These are phyloP conservation scores for Saccharum hybrid DNA, from an alignment of 202 grass and related monocot genomes.

Conservation along the genomic window DNA sequence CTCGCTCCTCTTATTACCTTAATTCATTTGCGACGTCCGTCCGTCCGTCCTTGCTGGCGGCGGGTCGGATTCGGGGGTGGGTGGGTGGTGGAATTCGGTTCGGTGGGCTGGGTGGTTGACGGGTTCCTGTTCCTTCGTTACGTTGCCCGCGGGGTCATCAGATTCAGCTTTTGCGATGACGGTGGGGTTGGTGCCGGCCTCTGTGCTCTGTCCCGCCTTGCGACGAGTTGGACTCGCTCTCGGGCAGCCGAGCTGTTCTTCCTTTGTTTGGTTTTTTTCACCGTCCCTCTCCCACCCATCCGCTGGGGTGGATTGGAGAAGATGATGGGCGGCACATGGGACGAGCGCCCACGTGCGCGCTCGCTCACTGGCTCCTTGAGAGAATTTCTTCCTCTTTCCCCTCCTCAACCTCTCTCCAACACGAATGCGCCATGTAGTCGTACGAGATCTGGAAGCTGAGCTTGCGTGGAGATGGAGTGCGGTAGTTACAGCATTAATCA, in stretches of 20 bases:
- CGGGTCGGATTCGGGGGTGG: background rate
- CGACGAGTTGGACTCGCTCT: slow-evolving; percentile 12
- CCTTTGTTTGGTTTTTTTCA: background rate
- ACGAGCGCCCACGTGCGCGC: slow-evolving; percentile 24
- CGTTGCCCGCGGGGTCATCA: background rate
- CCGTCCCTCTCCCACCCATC: background rate
- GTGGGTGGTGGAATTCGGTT: background rate
- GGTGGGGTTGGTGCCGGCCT: slow-evolving; percentile 31
- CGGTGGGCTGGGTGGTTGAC: background rate
- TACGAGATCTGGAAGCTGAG: no score
- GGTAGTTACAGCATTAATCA: background rate
- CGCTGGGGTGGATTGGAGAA: background rate
- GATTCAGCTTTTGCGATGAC: slow-evolving; percentile 29
- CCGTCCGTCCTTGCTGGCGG: no score
- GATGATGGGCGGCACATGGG: slow-evolving; percentile 34
- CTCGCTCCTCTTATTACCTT: background rate
- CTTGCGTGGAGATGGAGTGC: background rate
- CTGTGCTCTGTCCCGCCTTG: background rate
- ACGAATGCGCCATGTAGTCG: background rate
- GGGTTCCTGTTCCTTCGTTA: background rate
- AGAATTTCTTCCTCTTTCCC: background rate
- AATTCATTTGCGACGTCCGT: background rate
- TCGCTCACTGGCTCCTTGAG: background rate
- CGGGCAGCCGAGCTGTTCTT: background rate
- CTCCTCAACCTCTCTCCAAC: background rate